Conservation (phyloP, 331 rosid species). For the Dryas integrifolia region DNA sequence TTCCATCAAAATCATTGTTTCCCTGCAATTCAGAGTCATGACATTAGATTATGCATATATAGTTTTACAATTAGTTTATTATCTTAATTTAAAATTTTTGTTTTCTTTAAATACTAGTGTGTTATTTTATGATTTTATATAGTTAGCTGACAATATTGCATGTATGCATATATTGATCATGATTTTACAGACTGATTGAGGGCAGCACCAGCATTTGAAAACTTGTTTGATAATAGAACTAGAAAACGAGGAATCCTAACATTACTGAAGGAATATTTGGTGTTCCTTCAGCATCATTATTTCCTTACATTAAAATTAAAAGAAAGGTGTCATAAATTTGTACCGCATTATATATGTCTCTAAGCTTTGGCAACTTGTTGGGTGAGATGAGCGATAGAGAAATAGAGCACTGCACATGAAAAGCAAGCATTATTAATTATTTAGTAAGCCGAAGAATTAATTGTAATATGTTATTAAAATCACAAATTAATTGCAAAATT, state of each 20-base stretch:
- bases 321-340: no score
- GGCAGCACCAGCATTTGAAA: conserved; percentile 17
- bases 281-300: not conserved
- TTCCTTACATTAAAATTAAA: conserved; percentile 8
- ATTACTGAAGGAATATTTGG: not conserved
- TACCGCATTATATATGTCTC: conserved; percentile 19
- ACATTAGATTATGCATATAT: no score
- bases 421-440: not conserved
- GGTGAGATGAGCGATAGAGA: conserved; percentile 21
- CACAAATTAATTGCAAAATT: no score
- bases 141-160: not conserved
- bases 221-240: conserved; percentile 15
- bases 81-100: no score
- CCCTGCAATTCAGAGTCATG: conserved; percentile 6
- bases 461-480: no score
- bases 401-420: conserved; percentile 17
- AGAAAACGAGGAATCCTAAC: not conserved
- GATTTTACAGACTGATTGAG: not conserved
- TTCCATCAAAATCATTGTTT: not conserved
- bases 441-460: no score
- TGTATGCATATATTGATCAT: not conserved
- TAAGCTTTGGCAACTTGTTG: conserved; percentile 16
- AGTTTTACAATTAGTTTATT: no score
- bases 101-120: no score
- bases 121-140: not conserved